phyloP scores from a whole-genome alignment of 345 rosid genomes.

The Diplotaxis tenuifolia region DNA sequence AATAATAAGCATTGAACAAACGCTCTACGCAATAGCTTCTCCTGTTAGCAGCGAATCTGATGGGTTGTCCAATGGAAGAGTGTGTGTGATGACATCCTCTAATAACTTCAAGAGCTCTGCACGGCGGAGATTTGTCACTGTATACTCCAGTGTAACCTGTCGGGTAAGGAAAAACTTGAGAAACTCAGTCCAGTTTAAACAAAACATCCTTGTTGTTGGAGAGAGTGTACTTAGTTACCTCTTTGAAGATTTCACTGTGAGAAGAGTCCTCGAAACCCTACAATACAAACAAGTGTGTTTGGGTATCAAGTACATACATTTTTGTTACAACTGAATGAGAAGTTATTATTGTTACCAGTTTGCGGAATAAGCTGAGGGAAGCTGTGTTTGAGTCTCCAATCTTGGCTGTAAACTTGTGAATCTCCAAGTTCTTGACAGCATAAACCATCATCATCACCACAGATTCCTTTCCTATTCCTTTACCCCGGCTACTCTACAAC shows the following conservation, averaged over 20 bases:
- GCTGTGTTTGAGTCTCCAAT: conserved; percentile 79
- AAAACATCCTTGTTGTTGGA: conserved; percentile 1
- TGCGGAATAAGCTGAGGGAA: conserved; percentile 68
- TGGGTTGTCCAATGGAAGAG: conserved; percentile 10
- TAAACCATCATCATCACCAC: conserved; percentile 88
- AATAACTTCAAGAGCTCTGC: conserved; percentile 50
- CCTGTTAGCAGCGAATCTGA: not conserved
- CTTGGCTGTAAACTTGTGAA: conserved; percentile 62
- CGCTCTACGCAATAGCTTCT: conserved; percentile 24
- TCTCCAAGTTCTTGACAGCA: conserved; percentile 60
- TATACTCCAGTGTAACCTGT: conserved; percentile 73
- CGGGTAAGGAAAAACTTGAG: not conserved
- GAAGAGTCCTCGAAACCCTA: conserved; percentile 75
- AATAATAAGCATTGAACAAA: conserved; percentile 4
- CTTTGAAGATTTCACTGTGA: conserved; percentile 67
- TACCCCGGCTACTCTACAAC: conserved; percentile 80
- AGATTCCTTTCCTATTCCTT: conserved; percentile 89
- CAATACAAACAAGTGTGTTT: conserved; percentile 2
- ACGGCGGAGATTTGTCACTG: conserved; percentile 43
- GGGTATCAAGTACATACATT: not conserved
- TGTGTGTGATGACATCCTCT: conserved; percentile 41
- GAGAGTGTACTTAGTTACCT: conserved; percentile 48
- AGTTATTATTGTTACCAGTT: conserved; percentile 51
- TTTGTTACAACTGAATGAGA: not conserved
- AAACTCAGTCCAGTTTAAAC: not conserved